Evolutionary conservation across 2,329 filamentous ascomycete species (phyloP), one percentile per base, ranked within the genome.

Genomic region (Zalaria sp.): DNA sequence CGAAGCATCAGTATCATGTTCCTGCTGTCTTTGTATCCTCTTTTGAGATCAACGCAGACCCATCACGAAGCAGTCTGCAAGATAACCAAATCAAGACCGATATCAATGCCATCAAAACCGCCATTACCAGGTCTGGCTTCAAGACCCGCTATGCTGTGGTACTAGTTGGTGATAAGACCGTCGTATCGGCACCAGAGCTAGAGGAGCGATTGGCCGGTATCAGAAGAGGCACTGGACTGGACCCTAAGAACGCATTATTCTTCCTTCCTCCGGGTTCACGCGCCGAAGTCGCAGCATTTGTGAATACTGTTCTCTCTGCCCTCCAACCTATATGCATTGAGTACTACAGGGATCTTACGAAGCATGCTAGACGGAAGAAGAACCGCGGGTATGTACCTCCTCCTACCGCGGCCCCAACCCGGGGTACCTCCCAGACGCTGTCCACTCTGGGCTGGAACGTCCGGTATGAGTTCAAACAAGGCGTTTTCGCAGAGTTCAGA

Each of bases 321-420:
- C 60, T 95, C 36, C 86, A 89, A 45, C 76, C 79, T 1, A 69
- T 79, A 18, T 78, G 84, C 18, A 67, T 89, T 37, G 91, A 98
- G 53, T 94, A 95, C 61, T 96, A 96, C 59, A 74, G 88, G 37
- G 89, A 98, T 52, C 71, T 96, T 8, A 87, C 86, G n/a, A 88
- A 93, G 45, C 89, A 94, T 66, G 73, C 83, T 6, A 77, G 88
- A 50, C 82, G 91, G 57, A 96, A 96, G 67, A 81, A 84, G 50
- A 81, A 83, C 37, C 75, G 87, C 44, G 82, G 84, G 5, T 71
- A 77, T 11, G 78, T 83, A 9, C 87, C 87, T 7, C 79, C 82
- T 38, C 86, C 88, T 3, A 89, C 86, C 5, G 72, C 85, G 28
- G 84, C 87, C 4, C 85, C 86, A 1, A 89, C 84, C 0, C 79